Evolutionary conservation across 139 green algal species (phyloP).

Genomic region (Chlorella vulgaris): DNA sequence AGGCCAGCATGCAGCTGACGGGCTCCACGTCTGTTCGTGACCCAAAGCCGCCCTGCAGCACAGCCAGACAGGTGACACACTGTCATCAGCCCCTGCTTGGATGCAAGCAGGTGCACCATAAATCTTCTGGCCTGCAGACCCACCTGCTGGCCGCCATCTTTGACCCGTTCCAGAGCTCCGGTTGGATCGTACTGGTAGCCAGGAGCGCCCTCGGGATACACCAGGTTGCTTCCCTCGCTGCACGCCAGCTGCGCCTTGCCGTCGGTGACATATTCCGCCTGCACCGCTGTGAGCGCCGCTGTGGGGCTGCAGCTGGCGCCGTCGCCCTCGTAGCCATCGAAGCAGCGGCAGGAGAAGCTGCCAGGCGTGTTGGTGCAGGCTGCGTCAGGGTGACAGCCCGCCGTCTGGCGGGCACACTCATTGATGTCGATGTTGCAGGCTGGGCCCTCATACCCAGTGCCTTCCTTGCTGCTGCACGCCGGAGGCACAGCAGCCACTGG

Average conservation of each 20-base stretch:
- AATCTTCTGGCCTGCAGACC: neutral
- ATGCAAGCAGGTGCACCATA: neutral
- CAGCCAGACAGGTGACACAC: neutral
- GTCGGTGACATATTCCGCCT: conserved; percentile 31
- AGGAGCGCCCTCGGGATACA: conserved; percentile 45
- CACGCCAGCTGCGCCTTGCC: conserved; percentile 50
- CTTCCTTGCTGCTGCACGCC: neutral
- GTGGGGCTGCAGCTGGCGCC: conserved; percentile 17
- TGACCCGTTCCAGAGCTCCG: conserved; percentile 14
- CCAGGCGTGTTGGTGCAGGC: conserved; percentile 56
- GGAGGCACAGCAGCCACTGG: neutral
- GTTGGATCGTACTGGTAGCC: conserved; percentile 59
- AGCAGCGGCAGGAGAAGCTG: conserved; percentile 58
- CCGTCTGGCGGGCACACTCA: conserved; percentile 55
- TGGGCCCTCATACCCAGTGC: neutral
- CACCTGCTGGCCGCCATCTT: conserved; percentile 20
- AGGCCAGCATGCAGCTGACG: conserved; percentile 53
- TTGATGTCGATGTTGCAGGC: conserved; percentile 61
- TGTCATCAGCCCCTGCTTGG: neutral
- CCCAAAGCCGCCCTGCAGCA: conserved; percentile 23
- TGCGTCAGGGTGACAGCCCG: conserved; percentile 46
- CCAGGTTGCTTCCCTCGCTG: conserved; percentile 49
- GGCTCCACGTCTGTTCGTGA: conserved; percentile 28
- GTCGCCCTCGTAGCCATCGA: conserved; percentile 46
- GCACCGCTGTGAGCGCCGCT: neutral